Evolutionary conservation across 164 flowering plant genomes (phyloP).

Genomic region (Protea cynaroides): DNA sequence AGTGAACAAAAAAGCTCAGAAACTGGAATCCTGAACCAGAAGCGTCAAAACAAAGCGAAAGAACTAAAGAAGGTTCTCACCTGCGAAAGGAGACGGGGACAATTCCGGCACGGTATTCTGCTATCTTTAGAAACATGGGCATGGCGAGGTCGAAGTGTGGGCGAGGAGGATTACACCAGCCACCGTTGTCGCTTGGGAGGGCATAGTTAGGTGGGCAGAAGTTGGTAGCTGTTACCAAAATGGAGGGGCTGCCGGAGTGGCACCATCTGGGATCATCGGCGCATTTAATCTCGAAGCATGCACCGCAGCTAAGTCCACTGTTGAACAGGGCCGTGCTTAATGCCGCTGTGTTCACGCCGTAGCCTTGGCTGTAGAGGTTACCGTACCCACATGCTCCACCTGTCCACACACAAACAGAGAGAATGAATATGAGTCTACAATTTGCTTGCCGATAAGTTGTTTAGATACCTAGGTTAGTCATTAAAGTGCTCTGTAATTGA

Average conservation of each 20-base stretch:
- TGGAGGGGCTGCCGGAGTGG: conserved; percentile 44
- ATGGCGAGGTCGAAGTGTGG: conserved; percentile 55
- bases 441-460: no score
- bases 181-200: conserved; percentile 44
- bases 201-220: conserved; percentile 59
- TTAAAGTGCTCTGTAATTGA: no score
- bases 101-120: conserved; percentile 51
- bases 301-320: conserved; percentile 47
- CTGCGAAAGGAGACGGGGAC: conserved; percentile 50
- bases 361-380: conserved; percentile 51
- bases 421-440: no score
- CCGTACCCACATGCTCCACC: conserved; percentile 65
- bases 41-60: not conserved
- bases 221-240: conserved; percentile 48
- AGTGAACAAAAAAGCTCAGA: not conserved
- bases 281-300: conserved; percentile 52
- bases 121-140: conserved; percentile 55
- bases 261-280: conserved; percentile 42
- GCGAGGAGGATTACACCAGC: conserved; percentile 67
- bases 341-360: conserved; percentile 52
- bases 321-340: conserved; percentile 55
- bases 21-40: not conserved
- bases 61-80: conserved; percentile 14
- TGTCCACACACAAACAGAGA: conserved; percentile 5
- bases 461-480: no score